A percentile compares a stretch with the other conserved stretches of the same genome.
phyloP scores from a whole-genome alignment of 208 protist genomes.

The Trypanosoma scelopori region DNA sequence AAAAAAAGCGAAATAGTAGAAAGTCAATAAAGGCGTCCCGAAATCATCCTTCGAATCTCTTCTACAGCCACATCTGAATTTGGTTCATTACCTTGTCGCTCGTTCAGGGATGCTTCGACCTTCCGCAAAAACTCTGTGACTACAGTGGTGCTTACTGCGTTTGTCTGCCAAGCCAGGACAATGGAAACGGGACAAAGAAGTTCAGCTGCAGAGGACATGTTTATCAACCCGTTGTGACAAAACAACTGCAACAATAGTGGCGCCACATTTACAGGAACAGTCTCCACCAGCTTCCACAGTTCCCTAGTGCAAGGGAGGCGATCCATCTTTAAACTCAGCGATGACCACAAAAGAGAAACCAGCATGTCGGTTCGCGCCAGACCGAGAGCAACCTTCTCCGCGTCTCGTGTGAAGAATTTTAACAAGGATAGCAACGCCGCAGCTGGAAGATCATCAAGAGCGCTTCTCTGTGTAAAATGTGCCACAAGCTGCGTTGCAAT shows the following conservation, averaged over 20 bases:
- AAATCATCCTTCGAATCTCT: constrained; percentile 21
- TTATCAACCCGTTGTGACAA: constrained; percentile 15
- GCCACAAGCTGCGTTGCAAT: constrained; percentile 31
- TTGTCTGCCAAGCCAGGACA: constrained; percentile 18
- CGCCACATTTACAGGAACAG: constrained; percentile 16
- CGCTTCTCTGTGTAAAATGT: constrained; percentile 23
- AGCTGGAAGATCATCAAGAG: constrained; percentile 27
- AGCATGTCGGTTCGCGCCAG: constrained; percentile 24
- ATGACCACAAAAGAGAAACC: constrained; percentile 31
- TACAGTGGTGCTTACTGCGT: constrained; percentile 4
- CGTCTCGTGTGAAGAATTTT: constrained; percentile 26
- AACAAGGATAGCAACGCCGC: constrained; percentile 22
- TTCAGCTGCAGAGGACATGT: constrained; percentile 15
- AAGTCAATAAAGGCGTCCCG: background rate
- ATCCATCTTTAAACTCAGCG: constrained; percentile 27
- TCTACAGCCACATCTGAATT: background rate
- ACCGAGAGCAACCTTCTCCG: constrained; percentile 27
- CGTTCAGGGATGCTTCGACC: constrained; percentile 18
- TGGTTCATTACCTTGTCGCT: constrained; percentile 1
- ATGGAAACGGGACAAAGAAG: constrained; percentile 23
- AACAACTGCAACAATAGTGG: constrained; percentile 8
- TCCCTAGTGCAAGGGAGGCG: constrained; percentile 8
- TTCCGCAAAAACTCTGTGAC: constrained; percentile 24
- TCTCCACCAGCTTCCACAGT: constrained; percentile 22
- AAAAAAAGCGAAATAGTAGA: background rate